Conservation (phyloP, 768 basidiomycete species). For the Boletus coccyginus region DNA sequence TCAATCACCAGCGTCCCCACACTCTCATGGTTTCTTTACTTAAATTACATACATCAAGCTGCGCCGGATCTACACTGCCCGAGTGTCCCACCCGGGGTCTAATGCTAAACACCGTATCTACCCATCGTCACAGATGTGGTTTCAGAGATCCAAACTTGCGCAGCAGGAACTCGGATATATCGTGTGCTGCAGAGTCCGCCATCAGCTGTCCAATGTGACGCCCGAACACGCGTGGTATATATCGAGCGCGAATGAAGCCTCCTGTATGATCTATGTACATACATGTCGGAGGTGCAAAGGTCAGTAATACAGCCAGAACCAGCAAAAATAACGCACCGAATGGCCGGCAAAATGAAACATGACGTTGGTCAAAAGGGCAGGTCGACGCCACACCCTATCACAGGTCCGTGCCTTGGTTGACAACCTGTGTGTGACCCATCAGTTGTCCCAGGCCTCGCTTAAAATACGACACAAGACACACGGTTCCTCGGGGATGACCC, state of each 20-base stretch:
- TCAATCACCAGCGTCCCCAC: too few relatives aligned
- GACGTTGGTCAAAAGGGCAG: constrained; percentile 29
- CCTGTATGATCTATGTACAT: constrained; percentile 24
- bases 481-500: not conserved
- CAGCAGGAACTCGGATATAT: constrained; percentile 27
- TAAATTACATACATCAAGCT: too few relatives aligned
- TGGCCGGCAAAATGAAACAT: constrained; percentile 28
- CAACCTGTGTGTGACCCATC: constrained; percentile 8
- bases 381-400: constrained; percentile 30
- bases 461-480: not conserved
- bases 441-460: not conserved
- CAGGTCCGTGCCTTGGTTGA: constrained; percentile 5
- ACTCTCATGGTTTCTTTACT: too few relatives aligned
- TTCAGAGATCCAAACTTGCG: constrained; percentile 5
- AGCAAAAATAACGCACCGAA: constrained; percentile 20
- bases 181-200: constrained; percentile 14
- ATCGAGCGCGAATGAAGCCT: constrained; percentile 31
- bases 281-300: not conserved
- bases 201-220: not conserved
- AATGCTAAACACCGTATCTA: too few relatives aligned
- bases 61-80: too few relatives aligned
- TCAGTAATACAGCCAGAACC: not conserved
- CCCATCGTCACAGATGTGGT: too few relatives aligned
- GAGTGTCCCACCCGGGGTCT: too few relatives aligned
- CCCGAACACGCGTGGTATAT: not conserved